phyloP scores from a whole-genome alignment of 176 grass and related monocot species.

The Lolium multiflorum region DNA sequence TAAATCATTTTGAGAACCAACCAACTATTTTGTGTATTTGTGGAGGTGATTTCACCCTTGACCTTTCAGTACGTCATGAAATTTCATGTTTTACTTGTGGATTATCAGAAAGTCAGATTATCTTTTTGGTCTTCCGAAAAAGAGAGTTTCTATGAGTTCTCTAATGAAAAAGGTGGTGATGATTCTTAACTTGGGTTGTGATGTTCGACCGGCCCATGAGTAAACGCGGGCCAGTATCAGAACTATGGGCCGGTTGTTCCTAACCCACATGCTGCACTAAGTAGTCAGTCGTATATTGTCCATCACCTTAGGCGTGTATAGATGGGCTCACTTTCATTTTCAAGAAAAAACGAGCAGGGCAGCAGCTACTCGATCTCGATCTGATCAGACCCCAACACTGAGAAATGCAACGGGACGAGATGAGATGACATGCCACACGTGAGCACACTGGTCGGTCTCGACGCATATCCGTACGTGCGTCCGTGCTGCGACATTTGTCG shows the following conservation, averaged over 20 bases:
- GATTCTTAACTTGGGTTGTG: no score
- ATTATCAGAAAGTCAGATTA: no score
- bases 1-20: no score
- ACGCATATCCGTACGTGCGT: background rate
- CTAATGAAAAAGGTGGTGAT: no score
- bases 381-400: background rate
- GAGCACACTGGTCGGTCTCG: background rate
- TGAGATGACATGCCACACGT: background rate
- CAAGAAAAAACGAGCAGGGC: background rate
- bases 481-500: background rate
- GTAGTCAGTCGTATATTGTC: background rate
- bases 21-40: no score
- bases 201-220: no score
- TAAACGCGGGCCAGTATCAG: no score
- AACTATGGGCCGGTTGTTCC: background rate
- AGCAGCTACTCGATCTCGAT: background rate
- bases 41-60: no score
- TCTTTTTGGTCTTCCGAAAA: no score
- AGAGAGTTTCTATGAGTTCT: no score
- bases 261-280: background rate
- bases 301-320: background rate
- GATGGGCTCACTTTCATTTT: background rate
- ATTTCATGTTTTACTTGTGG: no score
- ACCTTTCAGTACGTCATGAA: no score
- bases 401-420: background rate